phyloP scores from a whole-genome alignment of 805 yeast species.

The Priceomyces fermenticarens region DNA sequence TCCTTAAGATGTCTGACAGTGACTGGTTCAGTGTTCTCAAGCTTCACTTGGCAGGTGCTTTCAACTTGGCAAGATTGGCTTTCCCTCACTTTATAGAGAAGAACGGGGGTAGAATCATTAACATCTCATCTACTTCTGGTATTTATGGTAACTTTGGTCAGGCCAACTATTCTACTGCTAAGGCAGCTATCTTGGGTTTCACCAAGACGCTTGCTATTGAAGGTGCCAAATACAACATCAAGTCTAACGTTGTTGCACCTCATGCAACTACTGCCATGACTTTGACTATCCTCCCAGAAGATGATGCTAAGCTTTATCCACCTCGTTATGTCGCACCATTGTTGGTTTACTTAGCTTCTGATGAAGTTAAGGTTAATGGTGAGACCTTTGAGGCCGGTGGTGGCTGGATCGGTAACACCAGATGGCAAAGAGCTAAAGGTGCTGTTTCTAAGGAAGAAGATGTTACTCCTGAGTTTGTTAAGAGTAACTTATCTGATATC shows the following conservation, averaged over 20 bases:
- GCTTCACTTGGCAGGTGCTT: conserved; percentile 83
- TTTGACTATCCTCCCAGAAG: conserved; percentile 73
- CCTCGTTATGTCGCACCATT: conserved; percentile 91
- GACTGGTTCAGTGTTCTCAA: conserved; percentile 81
- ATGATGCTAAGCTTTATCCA: conserved; percentile 78
- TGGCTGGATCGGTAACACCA: conserved; percentile 92
- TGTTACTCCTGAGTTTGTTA: conserved; percentile 66
- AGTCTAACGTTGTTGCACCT: conserved; percentile 86
- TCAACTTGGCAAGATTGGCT: conserved; percentile 76
- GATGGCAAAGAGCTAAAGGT: conserved; percentile 94
- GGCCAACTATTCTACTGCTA: conserved; percentile 93
- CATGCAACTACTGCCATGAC: conserved; percentile 99
- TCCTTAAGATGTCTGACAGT: conserved; percentile 74
- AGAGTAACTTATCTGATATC: conserved; percentile 64
- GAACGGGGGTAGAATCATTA: conserved; percentile 76
- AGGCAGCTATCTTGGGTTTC: conserved; percentile 82
- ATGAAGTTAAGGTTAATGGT: conserved; percentile 69
- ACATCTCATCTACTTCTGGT: conserved; percentile 94
- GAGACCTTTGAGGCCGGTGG: conserved; percentile 90
- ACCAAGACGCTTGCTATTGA: conserved; percentile 86
- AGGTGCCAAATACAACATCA: conserved; percentile 76
- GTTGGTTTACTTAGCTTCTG: conserved; percentile 74
- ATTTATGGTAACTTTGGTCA: conserved; percentile 98
- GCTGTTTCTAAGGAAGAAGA: conserved; percentile 55
- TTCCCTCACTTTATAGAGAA: conserved; percentile 88